Percentiles rank a stretch among this genome's conserved stretches.
phyloP scores from a whole-genome alignment of 176 grass and related monocot species.

The Triticum turgidum region DNA sequence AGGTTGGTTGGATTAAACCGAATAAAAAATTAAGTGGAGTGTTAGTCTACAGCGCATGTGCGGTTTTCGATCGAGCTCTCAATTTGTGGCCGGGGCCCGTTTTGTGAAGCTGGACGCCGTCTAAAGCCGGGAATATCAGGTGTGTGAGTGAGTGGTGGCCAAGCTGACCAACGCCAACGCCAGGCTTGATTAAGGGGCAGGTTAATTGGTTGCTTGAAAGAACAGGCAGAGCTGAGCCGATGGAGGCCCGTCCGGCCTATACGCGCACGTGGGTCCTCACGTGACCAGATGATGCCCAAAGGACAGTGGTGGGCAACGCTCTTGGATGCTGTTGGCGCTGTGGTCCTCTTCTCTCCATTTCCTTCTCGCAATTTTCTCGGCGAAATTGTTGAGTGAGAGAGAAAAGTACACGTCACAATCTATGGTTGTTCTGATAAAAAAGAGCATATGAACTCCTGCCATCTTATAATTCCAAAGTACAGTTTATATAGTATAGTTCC shows the following conservation, averaged over 20 bases:
- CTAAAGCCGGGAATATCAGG: conserved; percentile 9
- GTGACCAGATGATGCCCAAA: conserved; percentile 43
- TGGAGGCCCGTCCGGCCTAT: conserved; percentile 22
- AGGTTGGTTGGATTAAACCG: not conserved
- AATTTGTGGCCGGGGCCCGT: not conserved
- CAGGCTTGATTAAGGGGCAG: conserved; percentile 10
- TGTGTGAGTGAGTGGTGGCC: not conserved
- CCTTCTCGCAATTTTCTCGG: not conserved
- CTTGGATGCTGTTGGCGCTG: conserved; percentile 39
- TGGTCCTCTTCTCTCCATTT: conserved; percentile 22
- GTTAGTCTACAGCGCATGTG: not conserved
- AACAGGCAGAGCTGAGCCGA: conserved; percentile 31
- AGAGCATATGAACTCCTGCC: not conserved
- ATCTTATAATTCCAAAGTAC: not conserved
- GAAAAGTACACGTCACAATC: not conserved
- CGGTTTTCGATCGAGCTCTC: not conserved
- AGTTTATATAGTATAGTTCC: not conserved
- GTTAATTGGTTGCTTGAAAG: conserved; percentile 34
- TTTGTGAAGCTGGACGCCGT: not conserved
- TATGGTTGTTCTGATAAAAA: not conserved
- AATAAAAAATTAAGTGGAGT: too few relatives aligned
- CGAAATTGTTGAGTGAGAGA: not conserved
- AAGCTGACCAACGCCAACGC: not conserved
- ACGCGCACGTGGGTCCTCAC: conserved; percentile 47
- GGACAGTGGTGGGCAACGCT: conserved; percentile 33